These are phyloP conservation scores for Cylindricascospora bacillispora DNA, from an alignment of 1,139 yeast species.

Conservation along the genomic window DNA sequence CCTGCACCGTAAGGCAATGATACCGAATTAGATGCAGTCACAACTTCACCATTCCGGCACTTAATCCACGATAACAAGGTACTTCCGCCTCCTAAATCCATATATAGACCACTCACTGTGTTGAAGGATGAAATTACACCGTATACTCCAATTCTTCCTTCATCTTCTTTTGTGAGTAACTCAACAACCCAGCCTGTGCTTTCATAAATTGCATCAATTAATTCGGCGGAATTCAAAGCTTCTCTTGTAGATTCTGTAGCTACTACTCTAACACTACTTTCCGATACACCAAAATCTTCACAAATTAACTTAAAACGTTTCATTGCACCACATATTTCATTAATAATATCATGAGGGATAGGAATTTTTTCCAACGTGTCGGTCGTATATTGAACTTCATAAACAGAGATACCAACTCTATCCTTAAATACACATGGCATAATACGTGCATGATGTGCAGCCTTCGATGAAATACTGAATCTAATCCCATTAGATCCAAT, in stretches of 20 bases:
- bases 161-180: conserved; percentile 43
- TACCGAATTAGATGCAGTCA: conserved; percentile 42
- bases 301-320: conserved; percentile 51
- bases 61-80: conserved; percentile 54
- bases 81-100: conserved; percentile 59
- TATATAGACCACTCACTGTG: conserved; percentile 45
- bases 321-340: conserved; percentile 46
- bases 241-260: conserved; percentile 59
- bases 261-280: conserved; percentile 43
- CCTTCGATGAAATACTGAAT: conserved; percentile 52
- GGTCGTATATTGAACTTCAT: conserved; percentile 40
- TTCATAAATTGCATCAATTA: conserved; percentile 37
- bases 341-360: conserved; percentile 41
- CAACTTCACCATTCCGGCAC: conserved; percentile 39
- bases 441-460: conserved; percentile 51
- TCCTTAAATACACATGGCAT: conserved; percentile 64
- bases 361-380: conserved; percentile 33
- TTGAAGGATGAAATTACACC: conserved; percentile 60
- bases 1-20: conserved; percentile 60
- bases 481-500: conserved; percentile 59
- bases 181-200: conserved; percentile 53
- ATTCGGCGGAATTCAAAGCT: conserved; percentile 45
- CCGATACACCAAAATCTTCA: conserved; percentile 52
- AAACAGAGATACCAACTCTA: conserved; percentile 49
- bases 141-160: conserved; percentile 49